A percentile compares a stretch with the other conserved stretches of the same genome.
phyloP scores from a whole-genome alignment of 176 grass and related monocot species.

The Tuctoria greenei region DNA sequence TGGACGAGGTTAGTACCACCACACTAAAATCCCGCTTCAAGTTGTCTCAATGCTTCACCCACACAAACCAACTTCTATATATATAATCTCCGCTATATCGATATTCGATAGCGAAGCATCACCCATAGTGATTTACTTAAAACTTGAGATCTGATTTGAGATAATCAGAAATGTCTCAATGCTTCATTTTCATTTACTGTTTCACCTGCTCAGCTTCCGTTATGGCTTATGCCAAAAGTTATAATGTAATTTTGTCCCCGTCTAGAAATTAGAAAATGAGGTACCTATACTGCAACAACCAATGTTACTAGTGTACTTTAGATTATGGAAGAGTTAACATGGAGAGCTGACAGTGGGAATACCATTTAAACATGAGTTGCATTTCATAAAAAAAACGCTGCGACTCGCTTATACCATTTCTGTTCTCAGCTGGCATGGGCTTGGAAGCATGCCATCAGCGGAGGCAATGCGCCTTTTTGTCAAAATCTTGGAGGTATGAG shows the following conservation, averaged over 20 bases:
- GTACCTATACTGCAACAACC: not conserved
- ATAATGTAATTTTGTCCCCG: not conserved
- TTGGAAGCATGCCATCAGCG: conserved; percentile 76
- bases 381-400: not conserved
- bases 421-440: conserved; percentile 84
- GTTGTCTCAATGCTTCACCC: not conserved
- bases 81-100: not conserved
- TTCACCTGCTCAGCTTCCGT: not conserved
- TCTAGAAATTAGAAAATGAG: conserved; percentile 3
- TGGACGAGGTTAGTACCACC: conserved; percentile 75
- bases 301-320: not conserved
- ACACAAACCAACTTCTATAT: not conserved
- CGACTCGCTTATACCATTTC: conserved; percentile 16
- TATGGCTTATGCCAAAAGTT: not conserved
- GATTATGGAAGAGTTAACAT: conserved; percentile 13
- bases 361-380: not conserved
- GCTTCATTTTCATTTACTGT: not conserved
- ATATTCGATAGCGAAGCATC: not conserved
- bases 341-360: conserved; percentile 5
- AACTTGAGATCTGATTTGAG: not conserved
- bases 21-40: not conserved
- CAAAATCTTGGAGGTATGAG: conserved; percentile 94
- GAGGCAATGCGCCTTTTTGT: conserved; percentile 99
- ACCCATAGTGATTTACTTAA: not conserved
- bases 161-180: not conserved